These are phyloP conservation scores for Medicago lupulina DNA, from an alignment of 306 rosid genomes.

Conservation along the genomic window DNA sequence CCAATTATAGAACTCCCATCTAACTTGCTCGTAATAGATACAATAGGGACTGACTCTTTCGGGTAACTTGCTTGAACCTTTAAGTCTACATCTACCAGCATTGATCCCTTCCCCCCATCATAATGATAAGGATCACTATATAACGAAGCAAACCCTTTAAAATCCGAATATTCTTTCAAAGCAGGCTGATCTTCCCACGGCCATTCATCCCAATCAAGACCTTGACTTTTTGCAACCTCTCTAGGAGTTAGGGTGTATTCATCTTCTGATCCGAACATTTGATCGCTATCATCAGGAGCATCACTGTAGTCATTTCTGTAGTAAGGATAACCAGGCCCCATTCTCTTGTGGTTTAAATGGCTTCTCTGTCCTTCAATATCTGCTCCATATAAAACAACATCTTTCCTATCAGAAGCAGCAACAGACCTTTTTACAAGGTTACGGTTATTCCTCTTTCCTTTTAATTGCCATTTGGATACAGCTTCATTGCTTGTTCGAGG, in stretches of 20 bases:
- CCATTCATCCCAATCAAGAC: conserved; percentile 73
- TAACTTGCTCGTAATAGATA: conserved; percentile 87
- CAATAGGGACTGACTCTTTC: conserved; percentile 87
- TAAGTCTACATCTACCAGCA: conserved; percentile 78
- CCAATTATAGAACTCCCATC: conserved; percentile 92
- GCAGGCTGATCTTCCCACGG: conserved; percentile 72
- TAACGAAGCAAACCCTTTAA: conserved; percentile 55
- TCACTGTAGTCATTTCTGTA: conserved; percentile 49
- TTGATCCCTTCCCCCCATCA: conserved; percentile 65
- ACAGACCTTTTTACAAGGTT: conserved; percentile 66
- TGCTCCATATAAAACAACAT: conserved; percentile 54
- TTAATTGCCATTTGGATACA: conserved; percentile 92
- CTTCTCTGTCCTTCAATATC: conserved; percentile 61
- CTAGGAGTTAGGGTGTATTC: conserved; percentile 62
- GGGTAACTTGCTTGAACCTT: conserved; percentile 89
- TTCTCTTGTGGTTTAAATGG: conserved; percentile 44
- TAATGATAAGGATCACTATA: conserved; percentile 52
- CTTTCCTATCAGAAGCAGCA: conserved; percentile 56
- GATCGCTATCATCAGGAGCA: conserved; percentile 55
- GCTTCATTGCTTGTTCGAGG: conserved; percentile 68
- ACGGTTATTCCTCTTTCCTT: conserved; percentile 91
- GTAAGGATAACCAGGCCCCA: conserved; percentile 41
- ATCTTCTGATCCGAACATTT: conserved; percentile 59
- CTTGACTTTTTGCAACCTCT: conserved; percentile 55
- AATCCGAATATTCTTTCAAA: conserved; percentile 67